Evolutionary conservation across 306 rosid species (phyloP).

Genomic region (Medicago arabica): DNA sequence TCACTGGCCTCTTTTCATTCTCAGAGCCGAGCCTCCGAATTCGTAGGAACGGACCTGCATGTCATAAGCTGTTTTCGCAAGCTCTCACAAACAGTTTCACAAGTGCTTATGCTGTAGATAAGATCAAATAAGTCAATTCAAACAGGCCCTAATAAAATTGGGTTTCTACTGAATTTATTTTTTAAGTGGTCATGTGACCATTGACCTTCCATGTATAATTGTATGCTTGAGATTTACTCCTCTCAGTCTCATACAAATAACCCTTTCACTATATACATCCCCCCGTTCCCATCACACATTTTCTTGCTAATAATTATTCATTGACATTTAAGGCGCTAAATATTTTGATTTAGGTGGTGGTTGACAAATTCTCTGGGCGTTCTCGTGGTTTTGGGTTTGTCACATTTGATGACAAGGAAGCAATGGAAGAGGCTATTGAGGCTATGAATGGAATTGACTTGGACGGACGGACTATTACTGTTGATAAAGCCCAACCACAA

Average conservation of each 20-base stretch:
- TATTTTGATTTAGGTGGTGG: conserved; percentile 66
- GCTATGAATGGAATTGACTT: conserved; percentile 95
- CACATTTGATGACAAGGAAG: conserved; percentile 95
- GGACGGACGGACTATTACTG: conserved; percentile 95
- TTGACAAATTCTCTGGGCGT: conserved; percentile 95
- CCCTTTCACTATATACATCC: not conserved
- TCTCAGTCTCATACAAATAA: not conserved
- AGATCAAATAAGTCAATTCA: not conserved
- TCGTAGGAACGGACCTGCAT: not conserved
- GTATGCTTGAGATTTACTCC: not conserved
- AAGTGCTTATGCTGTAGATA: not conserved
- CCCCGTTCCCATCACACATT: not conserved
- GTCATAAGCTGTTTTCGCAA: not conserved
- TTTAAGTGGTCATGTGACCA: not conserved
- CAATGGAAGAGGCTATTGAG: conserved; percentile 97
- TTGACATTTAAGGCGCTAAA: not conserved
- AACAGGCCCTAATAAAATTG: not conserved
- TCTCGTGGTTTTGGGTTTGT: conserved; percentile 99
- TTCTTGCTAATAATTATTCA: conserved; percentile 9
- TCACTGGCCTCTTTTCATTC: too few species aligned
- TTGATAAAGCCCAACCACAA: conserved; percentile 98
- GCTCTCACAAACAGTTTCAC: not conserved
- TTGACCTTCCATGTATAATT: not conserved
- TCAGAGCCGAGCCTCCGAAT: too few species aligned
- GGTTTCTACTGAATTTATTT: not conserved